Evolutionary conservation across 306 rosid species (phyloP).

Genomic region (Sesbania bispinosa): DNA sequence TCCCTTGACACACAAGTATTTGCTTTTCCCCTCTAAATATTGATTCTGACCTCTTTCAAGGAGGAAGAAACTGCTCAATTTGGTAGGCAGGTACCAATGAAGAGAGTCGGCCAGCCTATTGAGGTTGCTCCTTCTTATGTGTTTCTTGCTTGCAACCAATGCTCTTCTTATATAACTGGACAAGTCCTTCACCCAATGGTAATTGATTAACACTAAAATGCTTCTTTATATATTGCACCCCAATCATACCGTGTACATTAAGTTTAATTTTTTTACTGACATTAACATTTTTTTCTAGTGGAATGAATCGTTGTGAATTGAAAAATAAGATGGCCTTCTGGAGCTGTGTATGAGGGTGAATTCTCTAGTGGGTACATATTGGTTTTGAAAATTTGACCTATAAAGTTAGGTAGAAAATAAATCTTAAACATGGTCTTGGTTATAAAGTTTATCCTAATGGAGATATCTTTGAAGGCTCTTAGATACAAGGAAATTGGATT

Average conservation of each 20-base stretch:
- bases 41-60: conserved; percentile 51
- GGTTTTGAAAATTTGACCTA: conserved; percentile 59
- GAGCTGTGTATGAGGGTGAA: conserved; percentile 74
- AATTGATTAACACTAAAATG: background rate
- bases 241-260: background rate
- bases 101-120: conserved; percentile 75
- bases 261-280: background rate
- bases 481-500: conserved; percentile 87
- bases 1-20: too few species aligned
- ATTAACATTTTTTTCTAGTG: conserved; percentile 34
- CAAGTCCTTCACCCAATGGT: conserved; percentile 89
- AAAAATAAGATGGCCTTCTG: conserved; percentile 52
- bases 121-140: conserved; percentile 74
- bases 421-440: conserved; percentile 83
- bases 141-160: conserved; percentile 73
- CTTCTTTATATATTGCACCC: background rate
- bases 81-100: conserved; percentile 62
- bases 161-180: conserved; percentile 71
- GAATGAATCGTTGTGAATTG: conserved; percentile 56
- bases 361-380: conserved; percentile 72
- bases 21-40: too few species aligned
- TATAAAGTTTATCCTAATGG: conserved; percentile 71
- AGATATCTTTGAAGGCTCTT: conserved; percentile 79
- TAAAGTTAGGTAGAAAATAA: conserved; percentile 81
- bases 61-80: conserved; percentile 48